phyloP scores from a whole-genome alignment of 441 rosid species.

The Kokia cookei region DNA sequence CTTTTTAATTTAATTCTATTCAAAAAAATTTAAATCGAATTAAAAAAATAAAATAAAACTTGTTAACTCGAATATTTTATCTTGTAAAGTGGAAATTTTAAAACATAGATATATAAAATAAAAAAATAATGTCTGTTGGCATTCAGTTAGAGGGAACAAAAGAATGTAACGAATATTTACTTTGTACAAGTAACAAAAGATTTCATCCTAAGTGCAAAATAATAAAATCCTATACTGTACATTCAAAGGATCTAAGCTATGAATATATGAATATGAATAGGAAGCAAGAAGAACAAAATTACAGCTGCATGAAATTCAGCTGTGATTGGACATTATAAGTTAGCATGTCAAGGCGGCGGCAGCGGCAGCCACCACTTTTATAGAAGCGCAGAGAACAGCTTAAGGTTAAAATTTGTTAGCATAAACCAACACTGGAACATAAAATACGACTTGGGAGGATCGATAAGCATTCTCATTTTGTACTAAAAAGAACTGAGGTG shows the following conservation, averaged over 20 bases:
- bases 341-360: slow-evolving; percentile 3
- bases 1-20: no score
- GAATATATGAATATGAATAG: no score
- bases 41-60: no score
- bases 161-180: neutral
- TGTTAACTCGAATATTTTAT: no score
- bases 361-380: neutral
- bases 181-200: neutral
- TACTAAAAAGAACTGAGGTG: neutral
- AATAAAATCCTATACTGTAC: neutral
- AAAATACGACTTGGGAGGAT: no score
- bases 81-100: no score
- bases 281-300: no score
- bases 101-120: no score
- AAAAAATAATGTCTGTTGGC: no score
- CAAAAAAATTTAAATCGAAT: no score
- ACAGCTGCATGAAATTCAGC: neutral
- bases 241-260: neutral
- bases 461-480: slow-evolving; percentile 1
- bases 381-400: neutral
- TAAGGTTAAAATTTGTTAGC: no score
- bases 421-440: no score
- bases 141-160: neutral
- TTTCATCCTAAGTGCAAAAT: slow-evolving; percentile 7
- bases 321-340: neutral